These are phyloP conservation scores for Aulographum hederae DNA, from an alignment of 2,329 filamentous ascomycete species.

Conservation along the genomic window DNA sequence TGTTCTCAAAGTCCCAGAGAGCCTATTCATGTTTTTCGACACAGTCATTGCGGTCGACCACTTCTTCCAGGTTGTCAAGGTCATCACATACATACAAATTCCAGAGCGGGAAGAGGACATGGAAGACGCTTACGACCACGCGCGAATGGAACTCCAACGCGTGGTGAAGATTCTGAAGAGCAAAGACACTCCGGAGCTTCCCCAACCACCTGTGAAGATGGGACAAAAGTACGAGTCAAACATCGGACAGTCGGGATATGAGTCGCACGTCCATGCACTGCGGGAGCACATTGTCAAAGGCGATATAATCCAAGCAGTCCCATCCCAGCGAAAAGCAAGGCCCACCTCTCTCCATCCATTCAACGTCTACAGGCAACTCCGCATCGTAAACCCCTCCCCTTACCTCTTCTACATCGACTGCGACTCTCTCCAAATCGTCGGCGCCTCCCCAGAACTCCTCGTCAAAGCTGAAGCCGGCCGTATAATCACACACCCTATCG, in stretches of 20 bases:
- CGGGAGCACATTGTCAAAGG: conserved; percentile 84
- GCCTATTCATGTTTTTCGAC: conserved; percentile 91
- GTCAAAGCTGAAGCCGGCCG: conserved; percentile 77
- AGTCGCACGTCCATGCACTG: conserved; percentile 65
- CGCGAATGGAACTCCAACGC: conserved; percentile 42
- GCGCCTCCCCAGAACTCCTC: conserved; percentile 83
- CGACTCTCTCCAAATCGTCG: conserved; percentile 81
- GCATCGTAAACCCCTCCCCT: conserved; percentile 92
- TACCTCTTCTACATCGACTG: conserved; percentile 96
- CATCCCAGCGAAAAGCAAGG: conserved; percentile 79
- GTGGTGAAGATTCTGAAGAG: conserved; percentile 55
- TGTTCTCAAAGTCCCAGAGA: conserved; percentile 75
- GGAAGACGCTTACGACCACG: conserved; percentile 50
- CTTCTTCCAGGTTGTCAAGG: conserved; percentile 81
- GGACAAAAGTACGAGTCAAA: conserved; percentile 78
- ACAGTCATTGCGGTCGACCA: conserved; percentile 89
- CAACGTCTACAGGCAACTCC: conserved; percentile 91
- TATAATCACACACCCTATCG: conserved; percentile 92
- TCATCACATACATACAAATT: conserved; percentile 77
- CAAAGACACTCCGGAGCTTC: conserved; percentile 58
- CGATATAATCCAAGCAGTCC: conserved; percentile 95
- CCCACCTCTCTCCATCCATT: conserved; percentile 88
- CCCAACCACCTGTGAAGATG: conserved; percentile 53
- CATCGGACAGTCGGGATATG: conserved; percentile 75
- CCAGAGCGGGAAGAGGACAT: conserved; percentile 31